phyloP scores from a whole-genome alignment of 495 filamentous ascomycete genomes.

The Xylaria grammica region DNA sequence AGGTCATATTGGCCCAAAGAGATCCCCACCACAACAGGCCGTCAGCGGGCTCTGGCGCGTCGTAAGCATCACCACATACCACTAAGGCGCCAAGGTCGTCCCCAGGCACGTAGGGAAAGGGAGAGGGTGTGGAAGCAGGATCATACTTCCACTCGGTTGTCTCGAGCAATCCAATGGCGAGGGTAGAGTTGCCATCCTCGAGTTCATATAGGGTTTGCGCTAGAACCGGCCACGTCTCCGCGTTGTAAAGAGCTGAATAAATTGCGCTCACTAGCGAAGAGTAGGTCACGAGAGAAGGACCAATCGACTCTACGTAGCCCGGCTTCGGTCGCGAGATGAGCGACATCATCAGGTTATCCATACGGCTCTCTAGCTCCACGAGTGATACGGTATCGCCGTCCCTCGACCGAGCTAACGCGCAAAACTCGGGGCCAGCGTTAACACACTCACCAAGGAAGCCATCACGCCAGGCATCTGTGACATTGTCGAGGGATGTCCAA shows the following conservation, averaged over 20 bases:
- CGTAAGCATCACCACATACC: constrained; percentile 50
- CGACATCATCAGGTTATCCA: constrained; percentile 42
- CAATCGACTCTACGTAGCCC: constrained; percentile 40
- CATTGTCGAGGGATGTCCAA: constrained; percentile 53
- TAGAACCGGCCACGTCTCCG: constrained; percentile 44
- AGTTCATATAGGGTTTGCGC: constrained; percentile 48
- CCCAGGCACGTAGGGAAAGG: constrained; percentile 31
- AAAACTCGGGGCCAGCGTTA: constrained; percentile 49
- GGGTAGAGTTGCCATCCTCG: constrained; percentile 49
- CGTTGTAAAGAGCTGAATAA: constrained; percentile 48
- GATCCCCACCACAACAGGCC: constrained; percentile 49
- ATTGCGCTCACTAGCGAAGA: constrained; percentile 43
- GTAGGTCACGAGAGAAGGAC: constrained; percentile 50
- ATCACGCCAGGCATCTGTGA: constrained; percentile 52
- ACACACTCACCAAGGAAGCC: constrained; percentile 55
- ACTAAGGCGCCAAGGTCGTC: constrained; percentile 47
- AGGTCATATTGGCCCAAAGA: constrained; percentile 51
- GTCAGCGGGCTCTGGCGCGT: constrained; percentile 43
- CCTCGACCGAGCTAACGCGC: constrained; percentile 43
- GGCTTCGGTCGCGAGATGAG: constrained; percentile 41
- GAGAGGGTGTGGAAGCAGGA: constrained; percentile 37
- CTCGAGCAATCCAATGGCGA: constrained; percentile 42
- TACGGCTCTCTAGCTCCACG: constrained; percentile 39
- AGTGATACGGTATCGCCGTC: constrained; percentile 39
- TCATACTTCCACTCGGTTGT: constrained; percentile 43